Evolutionary conservation across 2,329 filamentous ascomycete species (phyloP).

Genomic region (Fusarium tuaranense): DNA sequence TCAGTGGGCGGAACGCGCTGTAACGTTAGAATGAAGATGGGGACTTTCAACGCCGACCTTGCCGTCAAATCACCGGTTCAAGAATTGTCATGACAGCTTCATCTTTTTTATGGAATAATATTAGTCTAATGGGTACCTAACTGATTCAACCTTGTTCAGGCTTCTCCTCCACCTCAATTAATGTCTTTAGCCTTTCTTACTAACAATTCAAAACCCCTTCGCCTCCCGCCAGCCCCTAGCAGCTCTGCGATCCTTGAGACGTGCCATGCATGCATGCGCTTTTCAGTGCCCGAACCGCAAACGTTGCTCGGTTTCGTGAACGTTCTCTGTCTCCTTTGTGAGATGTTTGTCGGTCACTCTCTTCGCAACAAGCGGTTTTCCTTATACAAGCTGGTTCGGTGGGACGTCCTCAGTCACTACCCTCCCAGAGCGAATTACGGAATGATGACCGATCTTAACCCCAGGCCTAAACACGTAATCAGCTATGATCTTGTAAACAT

Average conservation of each 20-base stretch:
- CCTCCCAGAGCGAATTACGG: no score
- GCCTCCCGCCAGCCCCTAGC: background rate
- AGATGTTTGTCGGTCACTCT: no score
- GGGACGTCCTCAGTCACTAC: no score
- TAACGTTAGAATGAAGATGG: background rate
- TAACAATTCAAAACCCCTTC: background rate
- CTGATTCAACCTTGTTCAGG: background rate
- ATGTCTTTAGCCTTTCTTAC: background rate
- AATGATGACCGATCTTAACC: no score
- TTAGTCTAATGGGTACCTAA: background rate
- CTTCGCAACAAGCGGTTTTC: no score
- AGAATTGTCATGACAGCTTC: background rate
- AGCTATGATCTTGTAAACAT: no score
- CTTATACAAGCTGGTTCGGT: no score
- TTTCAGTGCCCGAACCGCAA: no score
- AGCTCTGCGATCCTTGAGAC: background rate
- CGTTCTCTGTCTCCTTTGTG: no score
- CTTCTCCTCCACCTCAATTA: background rate
- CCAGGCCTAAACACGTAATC: no score
- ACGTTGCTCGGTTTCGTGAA: no score
- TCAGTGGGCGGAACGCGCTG: conserved; percentile 16
- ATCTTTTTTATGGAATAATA: background rate
- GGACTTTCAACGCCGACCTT: background rate
- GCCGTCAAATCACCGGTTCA: background rate
- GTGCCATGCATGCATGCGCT: background rate